phyloP scores from a whole-genome alignment of 2,329 filamentous ascomycete genomes.

The Phyllosticta paracitricarpa region DNA sequence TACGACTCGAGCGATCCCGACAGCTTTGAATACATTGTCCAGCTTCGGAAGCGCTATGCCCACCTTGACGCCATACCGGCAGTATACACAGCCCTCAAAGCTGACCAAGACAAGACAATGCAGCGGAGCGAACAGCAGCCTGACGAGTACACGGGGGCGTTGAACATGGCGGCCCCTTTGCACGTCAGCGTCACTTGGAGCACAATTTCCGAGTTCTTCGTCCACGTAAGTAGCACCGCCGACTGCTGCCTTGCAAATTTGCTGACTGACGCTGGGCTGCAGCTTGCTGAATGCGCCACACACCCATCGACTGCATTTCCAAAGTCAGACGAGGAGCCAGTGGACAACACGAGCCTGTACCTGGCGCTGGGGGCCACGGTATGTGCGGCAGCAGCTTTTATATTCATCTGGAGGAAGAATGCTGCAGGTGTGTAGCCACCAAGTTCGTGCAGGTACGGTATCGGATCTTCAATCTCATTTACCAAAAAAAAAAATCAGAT shows the following conservation, averaged over 20 bases:
- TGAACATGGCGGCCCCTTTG: conserved; percentile 83
- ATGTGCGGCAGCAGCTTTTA: conserved; percentile 47
- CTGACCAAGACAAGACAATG: conserved; percentile 93
- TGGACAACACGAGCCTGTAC: conserved; percentile 76
- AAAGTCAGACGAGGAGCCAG: conserved; percentile 74
- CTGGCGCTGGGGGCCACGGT: conserved; percentile 67
- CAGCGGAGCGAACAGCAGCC: conserved; percentile 81
- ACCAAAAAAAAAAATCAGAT: background rate
- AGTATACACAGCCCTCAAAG: conserved; percentile 88
- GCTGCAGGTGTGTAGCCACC: background rate
- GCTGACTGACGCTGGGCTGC: conserved; percentile 1
- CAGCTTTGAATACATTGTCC: conserved; percentile 84
- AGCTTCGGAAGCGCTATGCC: conserved; percentile 66
- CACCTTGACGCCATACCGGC: conserved; percentile 82
- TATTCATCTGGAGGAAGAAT: conserved; percentile 50
- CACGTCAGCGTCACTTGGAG: conserved; percentile 94
- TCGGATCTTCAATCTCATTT: background rate
- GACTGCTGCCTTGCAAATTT: conserved; percentile 17
- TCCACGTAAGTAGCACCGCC: conserved; percentile 39
- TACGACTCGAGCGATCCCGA: conserved; percentile 97
- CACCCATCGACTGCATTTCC: conserved; percentile 84
- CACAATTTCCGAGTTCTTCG: conserved; percentile 89
- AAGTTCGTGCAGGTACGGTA: background rate
- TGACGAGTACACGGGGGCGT: conserved; percentile 74
- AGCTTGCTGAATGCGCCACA: conserved; percentile 80